Base-by-base conservation (phyloP, 768 basidiomycete genomes). In the Tricholoma sp. region DNA sequence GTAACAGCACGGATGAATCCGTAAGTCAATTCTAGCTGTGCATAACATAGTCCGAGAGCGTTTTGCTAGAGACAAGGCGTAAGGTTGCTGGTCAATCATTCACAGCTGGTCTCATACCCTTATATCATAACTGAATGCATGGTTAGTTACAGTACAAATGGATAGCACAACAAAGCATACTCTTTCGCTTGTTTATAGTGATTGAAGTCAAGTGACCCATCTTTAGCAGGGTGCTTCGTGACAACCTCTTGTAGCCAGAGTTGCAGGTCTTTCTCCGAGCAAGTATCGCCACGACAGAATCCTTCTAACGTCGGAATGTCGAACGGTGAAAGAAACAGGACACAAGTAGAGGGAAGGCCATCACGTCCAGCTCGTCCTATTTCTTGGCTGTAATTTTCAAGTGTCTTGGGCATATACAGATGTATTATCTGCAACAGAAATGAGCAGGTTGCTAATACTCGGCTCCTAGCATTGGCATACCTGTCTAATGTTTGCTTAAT, bases 231-330 rank as follows among this genome's bases (percentile, higher is more conserved):
- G 11, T 61, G 57, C 56, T 73, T 73, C 46, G 69, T 41, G 0
- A 71, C 67, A 5, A 77, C 73, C 59, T 74, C 74, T 53, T 74
- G 71, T 4, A 79, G 53, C 77, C 76, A 78, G 1, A 74, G 65
- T 56, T 75, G 65, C 21, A 77, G 41, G 57, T 73, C 71, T 22
- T 62, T 66, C 64, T 74, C 67, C 0, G 72, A 66, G 50, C 76
- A 77, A 0, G 78, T 81, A 61, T 81, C 78, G 0, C 79, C 80
- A 1, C 79, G 72, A 19, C 66, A 70, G 58, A 82, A 81, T 10
- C 78, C 76, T 60, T 82, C 77, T 19, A 82, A 67, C 29, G 77
- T 66, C 1, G 78, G 75, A 9, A 80, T 70, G 60, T 82, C 81
- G 4, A 61, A 50, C 2, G 74, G 65, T 9, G 69, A 73, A 8